Evolutionary conservation across 768 basidiomycete genomes (phyloP).

Genomic region (Termitomyces heimii): DNA sequence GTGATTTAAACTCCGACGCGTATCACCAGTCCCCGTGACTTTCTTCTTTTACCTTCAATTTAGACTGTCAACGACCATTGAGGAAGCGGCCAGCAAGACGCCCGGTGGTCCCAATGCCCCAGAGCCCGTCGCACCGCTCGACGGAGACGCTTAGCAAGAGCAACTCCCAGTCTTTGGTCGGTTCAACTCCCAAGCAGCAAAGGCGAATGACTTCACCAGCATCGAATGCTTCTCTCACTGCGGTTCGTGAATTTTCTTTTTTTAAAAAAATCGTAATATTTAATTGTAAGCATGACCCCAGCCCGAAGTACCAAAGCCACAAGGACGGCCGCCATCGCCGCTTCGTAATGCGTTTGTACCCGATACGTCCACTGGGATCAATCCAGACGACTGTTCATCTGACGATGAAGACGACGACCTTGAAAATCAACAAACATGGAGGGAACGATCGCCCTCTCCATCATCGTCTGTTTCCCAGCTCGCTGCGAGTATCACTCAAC

Average conservation of each 20-base stretch:
- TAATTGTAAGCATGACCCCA: conserved; percentile 7
- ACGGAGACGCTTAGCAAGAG: conserved; percentile 15
- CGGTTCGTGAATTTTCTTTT: conserved; percentile 12
- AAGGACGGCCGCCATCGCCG: conserved; percentile 63
- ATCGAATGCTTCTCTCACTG: conserved; percentile 14
- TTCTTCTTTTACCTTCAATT: not conserved
- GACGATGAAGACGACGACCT: conserved; percentile 38
- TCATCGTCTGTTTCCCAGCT: conserved; percentile 69
- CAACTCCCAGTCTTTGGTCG: conserved; percentile 13
- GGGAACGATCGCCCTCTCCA: conserved; percentile 49
- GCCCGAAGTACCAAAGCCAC: conserved; percentile 34
- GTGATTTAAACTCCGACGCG: not conserved
- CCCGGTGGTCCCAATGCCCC: conserved; percentile 13
- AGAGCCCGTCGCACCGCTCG: conserved; percentile 16
- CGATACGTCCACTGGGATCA: conserved; percentile 53
- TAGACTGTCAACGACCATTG: not conserved
- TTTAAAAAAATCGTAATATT: not conserved
- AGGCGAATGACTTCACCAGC: conserved; percentile 22
- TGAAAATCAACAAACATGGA: conserved; percentile 20
- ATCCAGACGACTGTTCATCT: conserved; percentile 34
- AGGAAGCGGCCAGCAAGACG: conserved; percentile 8
- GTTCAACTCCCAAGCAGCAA: conserved; percentile 14
- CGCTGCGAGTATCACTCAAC: conserved; percentile 69
- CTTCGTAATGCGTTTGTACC: conserved; percentile 59
- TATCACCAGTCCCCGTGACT: not conserved